Evolutionary conservation across 2,329 filamentous ascomycete genomes (phyloP).

Genomic region (Fusarium sp.): DNA sequence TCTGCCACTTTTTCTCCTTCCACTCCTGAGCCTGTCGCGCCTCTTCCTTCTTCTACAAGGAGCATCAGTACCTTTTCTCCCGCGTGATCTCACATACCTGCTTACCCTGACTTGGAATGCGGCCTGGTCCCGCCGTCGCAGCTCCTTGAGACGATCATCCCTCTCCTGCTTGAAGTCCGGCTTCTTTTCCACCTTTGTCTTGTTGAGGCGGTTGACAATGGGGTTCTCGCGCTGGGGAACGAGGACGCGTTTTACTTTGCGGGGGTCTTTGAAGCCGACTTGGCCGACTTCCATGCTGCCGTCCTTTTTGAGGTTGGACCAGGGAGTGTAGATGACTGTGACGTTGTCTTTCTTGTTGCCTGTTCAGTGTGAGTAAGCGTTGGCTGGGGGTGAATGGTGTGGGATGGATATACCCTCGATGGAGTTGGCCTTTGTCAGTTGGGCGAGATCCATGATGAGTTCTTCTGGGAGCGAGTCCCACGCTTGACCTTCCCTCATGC

Average conservation of each 20-base stretch:
- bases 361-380: conserved; percentile 52
- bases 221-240: conserved; percentile 87
- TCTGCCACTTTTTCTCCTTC: conserved; percentile 92
- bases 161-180: conserved; percentile 88
- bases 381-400: not conserved
- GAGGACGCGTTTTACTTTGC: conserved; percentile 85
- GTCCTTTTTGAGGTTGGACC: conserved; percentile 96
- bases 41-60: conserved; percentile 80
- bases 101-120: conserved; percentile 73
- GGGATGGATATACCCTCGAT: conserved; percentile 79
- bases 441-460: conserved; percentile 89
- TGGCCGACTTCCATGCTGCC: conserved; percentile 96
- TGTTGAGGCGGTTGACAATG: conserved; percentile 97
- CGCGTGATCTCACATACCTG: not conserved
- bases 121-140: conserved; percentile 80
- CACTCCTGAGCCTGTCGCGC: conserved; percentile 81
- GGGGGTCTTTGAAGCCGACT: conserved; percentile 92
- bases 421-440: conserved; percentile 98
- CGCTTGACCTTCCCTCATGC: conserved; percentile 80
- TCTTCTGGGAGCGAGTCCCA: conserved; percentile 87
- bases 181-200: conserved; percentile 91
- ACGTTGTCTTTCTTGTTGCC: conserved; percentile 99
- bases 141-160: conserved; percentile 80
- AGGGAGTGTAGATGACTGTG: conserved; percentile 96
- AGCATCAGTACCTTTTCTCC: not conserved